Evolutionary conservation across 1,139 yeast genomes (phyloP).

Genomic region (Sugiyamaella xylanicola): DNA sequence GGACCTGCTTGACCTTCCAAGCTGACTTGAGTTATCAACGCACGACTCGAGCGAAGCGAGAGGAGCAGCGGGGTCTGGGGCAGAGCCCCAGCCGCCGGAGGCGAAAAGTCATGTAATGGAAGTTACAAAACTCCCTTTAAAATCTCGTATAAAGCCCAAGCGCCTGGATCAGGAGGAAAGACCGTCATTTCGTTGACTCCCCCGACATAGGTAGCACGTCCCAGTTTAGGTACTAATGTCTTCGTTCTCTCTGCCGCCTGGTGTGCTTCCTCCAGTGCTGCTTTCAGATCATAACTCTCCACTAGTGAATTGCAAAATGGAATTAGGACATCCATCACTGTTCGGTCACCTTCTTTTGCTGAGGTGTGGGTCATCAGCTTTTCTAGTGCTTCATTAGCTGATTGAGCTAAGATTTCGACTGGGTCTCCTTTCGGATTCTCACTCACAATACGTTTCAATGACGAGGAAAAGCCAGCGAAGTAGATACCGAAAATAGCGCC

Average conservation of each 20-base stretch:
- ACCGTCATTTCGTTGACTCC: conserved; percentile 43
- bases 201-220: conserved; percentile 53
- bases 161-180: conserved; percentile 53
- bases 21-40: too few species aligned
- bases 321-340: conserved; percentile 57
- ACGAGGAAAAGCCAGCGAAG: conserved; percentile 48
- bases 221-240: conserved; percentile 48
- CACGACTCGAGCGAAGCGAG: too few species aligned
- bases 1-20: too few species aligned
- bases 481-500: conserved; percentile 55
- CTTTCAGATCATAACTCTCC: conserved; percentile 37
- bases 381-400: conserved; percentile 40
- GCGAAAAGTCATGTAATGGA: too few species aligned
- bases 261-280: conserved; percentile 45
- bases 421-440: background rate
- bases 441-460: conserved; percentile 36
- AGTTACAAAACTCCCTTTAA: conserved; percentile 24
- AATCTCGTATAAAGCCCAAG: conserved; percentile 44
- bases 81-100: too few species aligned
- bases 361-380: conserved; percentile 49
- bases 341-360: conserved; percentile 55
- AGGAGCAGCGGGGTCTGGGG: too few species aligned
- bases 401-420: conserved; percentile 13
- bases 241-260: conserved; percentile 50
- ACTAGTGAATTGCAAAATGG: conserved; percentile 48